A percentile compares a stretch with the other conserved stretches of the same genome.
Evolutionary conservation across 1,284 basidiomycete species (phyloP).

Genomic region (Kwoniella shivajii): DNA sequence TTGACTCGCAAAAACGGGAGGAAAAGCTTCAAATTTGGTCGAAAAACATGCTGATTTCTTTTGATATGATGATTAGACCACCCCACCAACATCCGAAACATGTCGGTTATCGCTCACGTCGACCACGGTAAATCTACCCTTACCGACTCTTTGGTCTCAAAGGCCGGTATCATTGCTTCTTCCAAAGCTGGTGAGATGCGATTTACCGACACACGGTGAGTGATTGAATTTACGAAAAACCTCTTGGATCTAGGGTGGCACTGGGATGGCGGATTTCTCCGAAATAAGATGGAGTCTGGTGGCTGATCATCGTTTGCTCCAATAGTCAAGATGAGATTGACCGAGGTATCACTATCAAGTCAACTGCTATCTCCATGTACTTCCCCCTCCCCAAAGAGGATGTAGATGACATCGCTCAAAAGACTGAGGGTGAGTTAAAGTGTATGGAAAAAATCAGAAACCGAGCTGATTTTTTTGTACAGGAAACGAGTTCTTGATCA

Average conservation of each 20-base stretch:
- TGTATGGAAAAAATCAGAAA: not conserved
- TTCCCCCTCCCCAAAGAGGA: conserved; percentile 95
- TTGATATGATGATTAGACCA: conserved; percentile 24
- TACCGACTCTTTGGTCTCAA: conserved; percentile 98
- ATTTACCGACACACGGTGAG: conserved; percentile 83
- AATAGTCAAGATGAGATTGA: conserved; percentile 94
- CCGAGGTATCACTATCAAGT: conserved; percentile 99
- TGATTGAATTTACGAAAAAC: not conserved
- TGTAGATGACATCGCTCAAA: conserved; percentile 81
- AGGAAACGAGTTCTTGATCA: conserved; percentile 98
- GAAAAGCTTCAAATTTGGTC: conserved; percentile 57
- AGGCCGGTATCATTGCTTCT: conserved; percentile 98
- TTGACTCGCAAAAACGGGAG: conserved; percentile 58
- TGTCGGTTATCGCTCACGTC: conserved; percentile 98
- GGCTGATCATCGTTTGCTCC: not conserved
- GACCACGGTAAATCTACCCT: conserved; percentile 99
- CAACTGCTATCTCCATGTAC: conserved; percentile 99
- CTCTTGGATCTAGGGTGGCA: not conserved
- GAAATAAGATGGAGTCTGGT: not conserved
- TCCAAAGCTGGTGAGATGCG: conserved; percentile 96
- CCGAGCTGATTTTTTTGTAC: conserved; percentile 10
- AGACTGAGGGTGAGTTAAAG: conserved; percentile 71
- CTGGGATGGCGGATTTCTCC: not conserved
- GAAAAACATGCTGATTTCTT: conserved; percentile 12
- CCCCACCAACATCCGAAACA: conserved; percentile 68